phyloP scores from a whole-genome alignment of 169 alveolate genomes.

The Cryptosporidium ubiquitum region DNA sequence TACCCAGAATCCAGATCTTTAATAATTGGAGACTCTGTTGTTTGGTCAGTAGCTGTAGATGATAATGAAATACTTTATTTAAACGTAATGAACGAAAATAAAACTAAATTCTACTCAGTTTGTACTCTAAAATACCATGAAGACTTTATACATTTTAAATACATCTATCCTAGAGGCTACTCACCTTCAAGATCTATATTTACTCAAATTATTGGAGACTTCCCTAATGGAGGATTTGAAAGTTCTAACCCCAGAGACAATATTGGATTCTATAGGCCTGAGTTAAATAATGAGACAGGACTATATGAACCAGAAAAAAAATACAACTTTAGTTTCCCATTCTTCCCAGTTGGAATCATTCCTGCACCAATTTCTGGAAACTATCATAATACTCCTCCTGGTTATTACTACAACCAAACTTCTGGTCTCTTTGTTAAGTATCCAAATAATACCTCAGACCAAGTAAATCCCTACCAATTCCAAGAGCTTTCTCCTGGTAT shows the following conservation, averaged over 20 bases:
- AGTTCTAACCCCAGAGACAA: not conserved
- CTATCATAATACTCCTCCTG: constrained; percentile 18
- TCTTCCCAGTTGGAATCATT: constrained; percentile 11
- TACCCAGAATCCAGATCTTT: constrained; percentile 16
- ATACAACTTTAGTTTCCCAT: not conserved
- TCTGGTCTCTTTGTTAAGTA: constrained; percentile 7
- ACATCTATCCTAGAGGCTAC: constrained; percentile 14
- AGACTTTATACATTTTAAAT: not conserved
- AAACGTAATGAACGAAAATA: not conserved
- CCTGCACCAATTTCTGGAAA: constrained; percentile 24
- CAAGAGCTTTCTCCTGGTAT: constrained; percentile 12
- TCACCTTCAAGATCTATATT: not conserved
- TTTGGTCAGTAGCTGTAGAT: constrained; percentile 1
- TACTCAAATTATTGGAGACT: constrained; percentile 3
- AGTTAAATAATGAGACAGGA: not conserved
- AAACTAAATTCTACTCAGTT: not conserved
- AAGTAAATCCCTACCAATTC: not conserved
- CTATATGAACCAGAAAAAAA: constrained; percentile 8
- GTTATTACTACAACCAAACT: not conserved
- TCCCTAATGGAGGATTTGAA: constrained; percentile 34
- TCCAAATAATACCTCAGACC: not conserved
- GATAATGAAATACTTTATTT: not conserved
- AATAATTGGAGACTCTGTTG: not conserved
- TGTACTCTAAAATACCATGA: not conserved
- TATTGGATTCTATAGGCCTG: constrained; percentile 11